These are phyloP conservation scores for Trichoderma guizhouense DNA, from an alignment of 2,329 filamentous ascomycete genomes.

Conservation along the genomic window DNA sequence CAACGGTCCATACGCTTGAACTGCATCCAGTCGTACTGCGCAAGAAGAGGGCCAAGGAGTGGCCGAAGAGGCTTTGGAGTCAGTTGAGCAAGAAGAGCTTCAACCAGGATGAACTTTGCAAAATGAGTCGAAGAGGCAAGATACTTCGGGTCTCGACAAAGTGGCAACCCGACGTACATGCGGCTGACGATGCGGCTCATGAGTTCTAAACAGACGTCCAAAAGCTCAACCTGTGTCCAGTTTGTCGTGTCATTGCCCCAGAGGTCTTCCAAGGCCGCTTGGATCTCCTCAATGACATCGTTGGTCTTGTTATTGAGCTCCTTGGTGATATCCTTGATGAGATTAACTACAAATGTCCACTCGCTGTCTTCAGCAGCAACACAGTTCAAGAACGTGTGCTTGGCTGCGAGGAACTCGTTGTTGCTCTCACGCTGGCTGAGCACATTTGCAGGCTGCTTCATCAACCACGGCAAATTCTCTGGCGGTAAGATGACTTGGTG, in stretches of 20 bases:
- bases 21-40: conserved; percentile 2
- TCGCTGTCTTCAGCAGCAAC: neutral
- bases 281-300: neutral
- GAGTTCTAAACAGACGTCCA: neutral
- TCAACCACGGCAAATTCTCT: neutral
- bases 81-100: neutral
- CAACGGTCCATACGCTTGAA: conserved; percentile 2
- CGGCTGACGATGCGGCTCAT: neutral
- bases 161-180: neutral
- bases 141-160: neutral
- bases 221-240: neutral
- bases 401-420: conserved; percentile 8
- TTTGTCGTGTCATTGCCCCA: neutral
- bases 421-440: conserved; percentile 7
- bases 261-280: neutral
- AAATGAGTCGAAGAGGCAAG: neutral
- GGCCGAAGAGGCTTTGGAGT: neutral
- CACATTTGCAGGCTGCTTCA: neutral
- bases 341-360: neutral
- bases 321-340: neutral
- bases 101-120: neutral
- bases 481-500: conserved; percentile 1
- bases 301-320: conserved; percentile 1
- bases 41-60: neutral
- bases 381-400: conserved; percentile 1